Evolutionary conservation across 164 flowering plant genomes (phyloP), one percentile per base, ranked within the genome.

Genomic region (Liriodendron chinense): DNA sequence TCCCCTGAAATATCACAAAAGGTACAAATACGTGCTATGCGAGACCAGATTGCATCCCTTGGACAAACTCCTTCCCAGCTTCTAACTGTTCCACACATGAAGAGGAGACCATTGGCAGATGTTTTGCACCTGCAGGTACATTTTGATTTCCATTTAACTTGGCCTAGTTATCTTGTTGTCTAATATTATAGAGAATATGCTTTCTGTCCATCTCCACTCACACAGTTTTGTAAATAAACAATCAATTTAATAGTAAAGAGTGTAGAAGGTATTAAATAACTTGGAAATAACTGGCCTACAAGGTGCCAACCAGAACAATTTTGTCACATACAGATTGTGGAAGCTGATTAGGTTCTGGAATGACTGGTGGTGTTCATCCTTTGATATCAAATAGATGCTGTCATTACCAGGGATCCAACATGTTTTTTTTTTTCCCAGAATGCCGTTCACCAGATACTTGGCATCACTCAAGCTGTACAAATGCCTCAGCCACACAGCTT

Each of bases 31-130:
- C 94, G 87, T 78, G 92, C 99, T 65, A 93, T 92, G 57, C 99
- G 94, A 87, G 98, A 96, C 77, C 98, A 96, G 84, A 96, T 96
- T 72, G 91, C 98, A 49, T 96, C 94, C 83, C 93, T 96, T 85
- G 99, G 99, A 71, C 99, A 96, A 83, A 96, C 99, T 20, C 99
- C 99, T 47, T 92, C 99, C 75, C 99, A 96, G 83, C 94, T 96
- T 78, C 83, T 96, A 21, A 89, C 92, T 56, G 78, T 85, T 26
- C 98, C 99, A 79, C 99, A 96, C 85, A 68, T 91, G 83, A 94
- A 88, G 80, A 89, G 80, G 84, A 86, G 79, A 86, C 89, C 97
- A 59, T 79, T 94, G 56, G 80, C 88, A 72, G 98, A 96, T 75
- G 90, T 88, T 85, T 91, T 96, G 79, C 99, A 91, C 78, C 80